These are phyloP conservation scores for Rubus idaeus DNA, from an alignment of 306 rosid genomes.

Conservation along the genomic window DNA sequence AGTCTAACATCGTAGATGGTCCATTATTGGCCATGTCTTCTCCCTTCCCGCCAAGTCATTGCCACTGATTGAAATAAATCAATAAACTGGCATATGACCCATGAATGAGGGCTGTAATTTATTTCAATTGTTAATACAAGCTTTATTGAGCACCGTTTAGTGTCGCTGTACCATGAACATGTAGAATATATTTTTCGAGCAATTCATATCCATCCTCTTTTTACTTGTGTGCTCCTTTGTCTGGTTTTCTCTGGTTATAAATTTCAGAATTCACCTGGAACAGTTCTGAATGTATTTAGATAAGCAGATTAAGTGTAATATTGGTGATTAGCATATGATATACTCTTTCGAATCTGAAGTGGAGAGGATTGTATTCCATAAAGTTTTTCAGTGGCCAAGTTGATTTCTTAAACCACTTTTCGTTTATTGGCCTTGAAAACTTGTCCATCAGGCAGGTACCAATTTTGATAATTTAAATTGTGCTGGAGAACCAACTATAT, in stretches of 20 bases:
- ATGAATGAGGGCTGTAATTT: constrained; percentile 8
- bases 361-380: not conserved
- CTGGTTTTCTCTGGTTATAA: not conserved
- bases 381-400: not conserved
- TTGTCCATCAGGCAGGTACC: no score
- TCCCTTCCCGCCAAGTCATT: constrained; percentile 58
- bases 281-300: not conserved
- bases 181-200: constrained; percentile 5
- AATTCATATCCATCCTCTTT: not conserved
- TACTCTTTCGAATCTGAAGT: not conserved
- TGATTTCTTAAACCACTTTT: no score
- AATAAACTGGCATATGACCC: not conserved
- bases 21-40: constrained; percentile 65
- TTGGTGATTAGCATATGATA: not conserved
- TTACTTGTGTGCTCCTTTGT: not conserved
- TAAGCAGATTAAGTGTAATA: not conserved
- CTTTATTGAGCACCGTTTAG: not conserved
- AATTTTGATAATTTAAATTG: no score
- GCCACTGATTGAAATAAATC: constrained; percentile 42
- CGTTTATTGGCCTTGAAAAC: no score
- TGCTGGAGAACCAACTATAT: no score
- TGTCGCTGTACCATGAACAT: constrained; percentile 9
- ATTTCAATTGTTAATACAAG: constrained; percentile 10
- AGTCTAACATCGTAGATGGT: constrained; percentile 65
- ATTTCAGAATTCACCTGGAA: not conserved